Conservation (phyloP, 305 asterid genomes). For the Solanum hybrid region DNA sequence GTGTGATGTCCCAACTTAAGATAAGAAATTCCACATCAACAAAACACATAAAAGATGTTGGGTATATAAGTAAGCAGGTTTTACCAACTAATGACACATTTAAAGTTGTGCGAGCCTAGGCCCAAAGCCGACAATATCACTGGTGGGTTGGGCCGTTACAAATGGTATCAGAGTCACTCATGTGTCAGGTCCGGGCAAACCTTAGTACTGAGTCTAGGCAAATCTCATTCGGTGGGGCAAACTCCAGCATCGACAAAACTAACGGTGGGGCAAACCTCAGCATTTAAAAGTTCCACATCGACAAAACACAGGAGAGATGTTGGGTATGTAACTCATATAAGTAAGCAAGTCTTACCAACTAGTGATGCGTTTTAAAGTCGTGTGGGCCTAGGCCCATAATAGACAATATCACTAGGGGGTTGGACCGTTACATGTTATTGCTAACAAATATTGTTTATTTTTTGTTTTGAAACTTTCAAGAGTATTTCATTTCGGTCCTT, state of each 20-base stretch:
- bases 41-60: no score
- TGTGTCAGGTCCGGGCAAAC: no score
- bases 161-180: no score
- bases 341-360: neutral
- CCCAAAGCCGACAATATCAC: neutral
- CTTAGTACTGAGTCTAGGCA: no score
- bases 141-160: neutral
- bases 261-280: neutral
- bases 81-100: no score
- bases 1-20: neutral
- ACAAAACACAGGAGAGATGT: neutral
- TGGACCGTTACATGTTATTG: neutral
- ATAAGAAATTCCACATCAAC: fast-evolving
- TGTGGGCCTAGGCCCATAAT: neutral
- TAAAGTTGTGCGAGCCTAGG: neutral
- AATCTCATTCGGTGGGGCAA: no score
- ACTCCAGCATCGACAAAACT: no score
- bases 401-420: neutral
- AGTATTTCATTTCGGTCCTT: neutral
- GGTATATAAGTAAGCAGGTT: neutral
- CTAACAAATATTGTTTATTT: neutral
- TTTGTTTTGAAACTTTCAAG: no score
- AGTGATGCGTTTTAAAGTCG: neutral
- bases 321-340: neutral
- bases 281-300: neutral